phyloP scores from a whole-genome alignment of 2,329 filamentous ascomycete species.

The Pseudofabraea citricarpa region DNA sequence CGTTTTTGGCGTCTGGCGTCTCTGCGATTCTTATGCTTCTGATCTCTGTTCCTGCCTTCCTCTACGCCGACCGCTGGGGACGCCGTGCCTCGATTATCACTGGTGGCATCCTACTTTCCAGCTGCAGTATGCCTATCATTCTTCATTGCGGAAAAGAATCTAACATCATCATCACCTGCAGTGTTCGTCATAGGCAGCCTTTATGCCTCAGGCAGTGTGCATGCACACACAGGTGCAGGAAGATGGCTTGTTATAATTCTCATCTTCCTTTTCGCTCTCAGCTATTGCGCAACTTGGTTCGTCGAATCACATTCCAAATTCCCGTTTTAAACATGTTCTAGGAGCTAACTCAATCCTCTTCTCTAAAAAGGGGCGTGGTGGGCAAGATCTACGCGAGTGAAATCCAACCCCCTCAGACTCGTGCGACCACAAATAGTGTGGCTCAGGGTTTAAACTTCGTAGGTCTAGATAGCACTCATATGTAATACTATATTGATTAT shows the following conservation, averaged over 20 bases:
- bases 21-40: conserved; percentile 51
- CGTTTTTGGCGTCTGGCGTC: conserved; percentile 55
- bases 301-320: too few species aligned
- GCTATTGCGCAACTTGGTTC: conserved; percentile 44
- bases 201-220: conserved; percentile 42
- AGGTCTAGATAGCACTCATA: too few species aligned
- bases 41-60: conserved; percentile 48
- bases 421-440: conserved; percentile 46
- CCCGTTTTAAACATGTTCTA: too few species aligned
- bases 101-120: conserved; percentile 46
- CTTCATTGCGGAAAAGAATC: too few species aligned
- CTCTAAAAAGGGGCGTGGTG: too few species aligned
- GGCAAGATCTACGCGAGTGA: conserved; percentile 51
- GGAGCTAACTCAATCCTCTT: too few species aligned
- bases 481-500: too few species aligned
- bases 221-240: conserved; percentile 31
- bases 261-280: conserved; percentile 43
- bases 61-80: conserved; percentile 53
- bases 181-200: conserved; percentile 48
- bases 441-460: conserved; percentile 40
- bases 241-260: conserved; percentile 44
- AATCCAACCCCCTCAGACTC: conserved; percentile 48
- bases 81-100: conserved; percentile 47
- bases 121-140: conserved; percentile 43
- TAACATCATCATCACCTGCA: too few species aligned